phyloP scores from a whole-genome alignment of 345 rosid species.

The Jatropha curcas region DNA sequence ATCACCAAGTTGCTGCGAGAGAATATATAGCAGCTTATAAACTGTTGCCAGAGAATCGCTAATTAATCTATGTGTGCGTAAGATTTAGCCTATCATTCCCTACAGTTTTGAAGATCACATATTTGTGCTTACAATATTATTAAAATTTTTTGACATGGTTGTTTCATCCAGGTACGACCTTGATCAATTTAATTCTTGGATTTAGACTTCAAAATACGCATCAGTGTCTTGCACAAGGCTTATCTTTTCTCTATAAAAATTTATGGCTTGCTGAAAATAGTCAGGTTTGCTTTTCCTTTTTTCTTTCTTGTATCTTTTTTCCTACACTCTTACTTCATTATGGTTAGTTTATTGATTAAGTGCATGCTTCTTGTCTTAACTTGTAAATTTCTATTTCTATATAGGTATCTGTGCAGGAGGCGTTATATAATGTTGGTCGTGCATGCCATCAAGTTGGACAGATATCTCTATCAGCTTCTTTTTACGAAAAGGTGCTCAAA shows the following conservation, averaged over 20 bases:
- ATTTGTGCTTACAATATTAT: neutral
- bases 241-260: constrained; percentile 81
- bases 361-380: neutral
- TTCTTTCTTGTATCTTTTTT: too few relatives aligned
- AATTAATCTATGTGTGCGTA: constrained; percentile 85
- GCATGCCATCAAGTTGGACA: constrained; percentile 86
- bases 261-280: constrained; percentile 51
- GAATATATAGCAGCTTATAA: constrained; percentile 89
- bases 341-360: neutral
- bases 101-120: neutral
- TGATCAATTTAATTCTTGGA: constrained; percentile 86
- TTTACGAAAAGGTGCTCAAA: constrained; percentile 71
- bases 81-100: constrained; percentile 11
- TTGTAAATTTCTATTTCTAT: too few relatives aligned
- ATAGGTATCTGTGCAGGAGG: constrained; percentile 49
- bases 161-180: constrained; percentile 61
- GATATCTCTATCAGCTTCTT: constrained; percentile 58
- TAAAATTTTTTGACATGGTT: neutral
- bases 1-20: constrained; percentile 90
- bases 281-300: constrained; percentile 44
- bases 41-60: constrained; percentile 68
- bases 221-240: constrained; percentile 77
- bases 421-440: constrained; percentile 63
- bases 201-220: constrained; percentile 92
- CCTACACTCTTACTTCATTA: neutral